phyloP scores from a whole-genome alignment of 352 stramenopile species.

The Discostella stelligera region DNA sequence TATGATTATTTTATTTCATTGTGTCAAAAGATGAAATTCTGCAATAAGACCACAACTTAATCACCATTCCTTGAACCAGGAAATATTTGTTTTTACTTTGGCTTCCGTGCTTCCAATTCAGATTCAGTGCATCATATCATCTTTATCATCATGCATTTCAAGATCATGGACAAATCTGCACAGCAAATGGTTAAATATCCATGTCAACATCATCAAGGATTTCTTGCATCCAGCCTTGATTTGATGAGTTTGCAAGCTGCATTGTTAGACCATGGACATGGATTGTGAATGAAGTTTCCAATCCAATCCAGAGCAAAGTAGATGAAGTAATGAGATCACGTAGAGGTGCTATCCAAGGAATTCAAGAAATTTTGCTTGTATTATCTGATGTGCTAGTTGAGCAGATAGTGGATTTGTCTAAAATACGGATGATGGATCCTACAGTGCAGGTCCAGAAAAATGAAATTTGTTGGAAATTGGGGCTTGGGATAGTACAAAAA shows the following conservation, averaged over 20 bases:
- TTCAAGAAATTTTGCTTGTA: slow-evolving; percentile 49
- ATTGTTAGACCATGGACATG: slow-evolving; percentile 51
- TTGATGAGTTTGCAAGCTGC: slow-evolving; percentile 54
- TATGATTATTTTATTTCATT: no score
- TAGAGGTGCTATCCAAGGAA: slow-evolving; percentile 67
- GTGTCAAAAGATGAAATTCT: no score
- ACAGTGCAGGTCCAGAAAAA: slow-evolving; percentile 47
- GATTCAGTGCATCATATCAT: neutral
- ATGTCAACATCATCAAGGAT: slow-evolving; percentile 29
- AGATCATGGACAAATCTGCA: neutral
- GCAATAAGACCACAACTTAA: no score
- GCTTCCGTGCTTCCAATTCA: neutral
- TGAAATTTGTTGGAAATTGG: slow-evolving; percentile 22
- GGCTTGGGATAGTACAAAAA: neutral
- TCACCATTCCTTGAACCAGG: no score
- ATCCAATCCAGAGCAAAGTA: slow-evolving; percentile 11
- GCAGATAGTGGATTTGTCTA: slow-evolving; percentile 76
- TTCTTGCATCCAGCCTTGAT: slow-evolving; percentile 47
- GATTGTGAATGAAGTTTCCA: neutral
- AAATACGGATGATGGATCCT: slow-evolving; percentile 56
- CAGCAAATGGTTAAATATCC: slow-evolving; percentile 3
- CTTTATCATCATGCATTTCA: neutral
- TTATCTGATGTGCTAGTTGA: slow-evolving; percentile 32
- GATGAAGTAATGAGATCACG: slow-evolving; percentile 77
- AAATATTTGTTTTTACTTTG: no score